phyloP scores from a whole-genome alignment of 2,329 filamentous ascomycete genomes.

The Chalara sp. region DNA sequence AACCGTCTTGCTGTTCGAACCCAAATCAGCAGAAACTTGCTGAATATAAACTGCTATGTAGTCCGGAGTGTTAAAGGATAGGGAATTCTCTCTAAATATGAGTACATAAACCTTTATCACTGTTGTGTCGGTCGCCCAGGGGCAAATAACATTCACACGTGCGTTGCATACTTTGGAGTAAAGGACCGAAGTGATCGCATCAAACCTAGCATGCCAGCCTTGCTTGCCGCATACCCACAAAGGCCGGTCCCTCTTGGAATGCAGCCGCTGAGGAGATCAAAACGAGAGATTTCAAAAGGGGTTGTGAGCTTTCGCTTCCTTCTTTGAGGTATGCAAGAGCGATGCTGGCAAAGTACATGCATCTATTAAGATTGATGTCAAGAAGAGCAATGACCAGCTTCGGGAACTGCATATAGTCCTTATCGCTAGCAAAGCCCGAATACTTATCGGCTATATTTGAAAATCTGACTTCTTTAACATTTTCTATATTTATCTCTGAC shows the following conservation, averaged over 20 bases:
- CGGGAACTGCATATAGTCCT: not conserved
- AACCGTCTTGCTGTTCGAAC: no score
- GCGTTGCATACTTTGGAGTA: no score
- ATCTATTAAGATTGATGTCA: not conserved
- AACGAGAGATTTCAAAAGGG: not conserved
- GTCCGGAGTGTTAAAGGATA: no score
- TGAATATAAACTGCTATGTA: no score
- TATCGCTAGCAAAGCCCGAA: not conserved
- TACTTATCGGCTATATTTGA: not conserved
- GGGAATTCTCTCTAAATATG: no score
- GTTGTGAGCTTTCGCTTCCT: not conserved
- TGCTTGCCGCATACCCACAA: not conserved
- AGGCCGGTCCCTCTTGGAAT: not conserved
- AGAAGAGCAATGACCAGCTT: not conserved
- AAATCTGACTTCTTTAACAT: not conserved
- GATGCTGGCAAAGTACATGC: not conserved
- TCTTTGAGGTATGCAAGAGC: not conserved
- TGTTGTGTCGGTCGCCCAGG: no score
- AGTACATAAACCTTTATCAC: no score
- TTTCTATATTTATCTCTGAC: not conserved
- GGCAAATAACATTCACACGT: no score
- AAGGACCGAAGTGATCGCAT: no score
- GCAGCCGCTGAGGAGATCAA: not conserved
- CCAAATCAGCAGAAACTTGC: no score
- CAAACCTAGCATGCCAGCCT: no score